phyloP scores from a whole-genome alignment of 2,329 filamentous ascomycete species.

The Aureobasidium sp. region DNA sequence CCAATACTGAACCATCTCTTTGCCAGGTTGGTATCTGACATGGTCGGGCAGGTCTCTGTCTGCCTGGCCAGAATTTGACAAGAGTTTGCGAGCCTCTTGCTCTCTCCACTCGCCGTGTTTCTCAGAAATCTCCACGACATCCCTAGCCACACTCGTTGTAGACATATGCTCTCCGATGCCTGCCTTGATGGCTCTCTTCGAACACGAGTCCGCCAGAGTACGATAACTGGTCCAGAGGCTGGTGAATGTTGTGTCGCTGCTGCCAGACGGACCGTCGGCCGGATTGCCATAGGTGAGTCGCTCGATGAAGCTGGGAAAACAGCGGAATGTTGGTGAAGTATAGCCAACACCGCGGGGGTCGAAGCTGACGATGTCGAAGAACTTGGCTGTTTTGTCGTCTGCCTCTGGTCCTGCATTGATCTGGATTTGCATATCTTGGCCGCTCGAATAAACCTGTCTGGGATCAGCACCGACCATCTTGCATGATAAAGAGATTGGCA shows the following conservation, averaged over 20 bases:
- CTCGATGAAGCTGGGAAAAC: constrained; percentile 27
- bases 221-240: constrained; percentile 33
- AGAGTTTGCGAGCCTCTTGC: constrained; percentile 22
- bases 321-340: constrained; percentile 27
- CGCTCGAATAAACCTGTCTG: constrained; percentile 26
- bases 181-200: constrained; percentile 15
- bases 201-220: constrained; percentile 27
- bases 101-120: constrained; percentile 31
- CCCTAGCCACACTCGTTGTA: constrained; percentile 40
- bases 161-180: constrained; percentile 35
- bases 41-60: constrained; percentile 19
- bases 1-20: constrained; percentile 34
- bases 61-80: background rate
- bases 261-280: constrained; percentile 31
- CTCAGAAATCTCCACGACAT: constrained; percentile 43
- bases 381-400: constrained; percentile 14
- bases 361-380: constrained; percentile 36
- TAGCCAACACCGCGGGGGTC: constrained; percentile 37
- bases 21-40: constrained; percentile 25
- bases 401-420: constrained; percentile 26
- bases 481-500: background rate
- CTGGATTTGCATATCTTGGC: constrained; percentile 32
- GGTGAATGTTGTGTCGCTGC: constrained; percentile 33
- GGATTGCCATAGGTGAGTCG: constrained; percentile 25
- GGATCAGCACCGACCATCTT: background rate